Evolutionary conservation across 768 basidiomycete species (phyloP).

Genomic region (Udeniomyces megalosporus): DNA sequence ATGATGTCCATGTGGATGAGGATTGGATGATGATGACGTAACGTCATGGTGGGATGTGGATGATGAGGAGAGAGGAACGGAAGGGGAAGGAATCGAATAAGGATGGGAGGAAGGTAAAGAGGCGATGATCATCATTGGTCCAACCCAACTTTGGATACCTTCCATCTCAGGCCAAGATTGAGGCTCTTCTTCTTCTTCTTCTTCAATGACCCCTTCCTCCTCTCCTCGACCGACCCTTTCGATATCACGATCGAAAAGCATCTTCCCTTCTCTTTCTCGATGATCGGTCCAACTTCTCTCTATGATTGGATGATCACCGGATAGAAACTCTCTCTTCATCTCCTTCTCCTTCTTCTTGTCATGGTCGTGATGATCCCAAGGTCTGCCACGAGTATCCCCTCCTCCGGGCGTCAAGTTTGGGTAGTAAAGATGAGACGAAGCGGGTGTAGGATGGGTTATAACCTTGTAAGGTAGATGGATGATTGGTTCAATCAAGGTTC

Average conservation of each 20-base stretch:
- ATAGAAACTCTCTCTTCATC: too few relatives aligned
- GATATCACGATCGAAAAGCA: too few relatives aligned
- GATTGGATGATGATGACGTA: background rate
- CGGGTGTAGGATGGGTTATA: background rate
- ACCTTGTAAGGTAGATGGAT: background rate
- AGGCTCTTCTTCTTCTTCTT: background rate
- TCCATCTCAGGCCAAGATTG: constrained; percentile 8
- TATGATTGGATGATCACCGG: too few relatives aligned
- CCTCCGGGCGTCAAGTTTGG: constrained; percentile 13
- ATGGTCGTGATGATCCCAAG: background rate
- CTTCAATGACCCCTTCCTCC: background rate
- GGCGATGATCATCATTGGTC: constrained; percentile 13
- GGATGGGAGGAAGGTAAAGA: background rate
- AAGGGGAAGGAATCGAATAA: background rate
- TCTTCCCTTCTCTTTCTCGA: too few relatives aligned
- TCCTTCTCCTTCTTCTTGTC: background rate
- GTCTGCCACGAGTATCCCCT: background rate
- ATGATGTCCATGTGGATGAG: background rate
- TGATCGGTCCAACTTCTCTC: too few relatives aligned
- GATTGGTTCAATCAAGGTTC: background rate
- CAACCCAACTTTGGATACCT: constrained; percentile 1
- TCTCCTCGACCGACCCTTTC: background rate
- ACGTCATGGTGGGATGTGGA: too few relatives aligned
- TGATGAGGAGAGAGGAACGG: background rate
- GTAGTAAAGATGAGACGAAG: background rate